phyloP scores from a whole-genome alignment of 768 basidiomycete genomes.

The Suillus subaureus region DNA sequence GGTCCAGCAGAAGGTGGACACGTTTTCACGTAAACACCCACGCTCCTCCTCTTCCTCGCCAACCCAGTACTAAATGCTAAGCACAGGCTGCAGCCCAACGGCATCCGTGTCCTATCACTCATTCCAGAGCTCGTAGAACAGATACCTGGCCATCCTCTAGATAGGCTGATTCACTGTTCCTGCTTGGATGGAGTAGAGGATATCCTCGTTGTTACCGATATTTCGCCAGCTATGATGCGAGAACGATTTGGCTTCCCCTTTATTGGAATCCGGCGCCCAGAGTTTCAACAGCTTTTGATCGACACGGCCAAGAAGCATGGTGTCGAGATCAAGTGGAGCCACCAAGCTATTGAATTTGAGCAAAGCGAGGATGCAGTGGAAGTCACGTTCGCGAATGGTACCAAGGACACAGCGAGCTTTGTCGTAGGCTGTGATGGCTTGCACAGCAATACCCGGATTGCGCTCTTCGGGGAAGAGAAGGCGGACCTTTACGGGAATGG shows the following conservation, averaged over 20 bases:
- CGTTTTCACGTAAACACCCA: slow-evolving; percentile 31
- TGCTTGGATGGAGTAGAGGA: slow-evolving; percentile 28
- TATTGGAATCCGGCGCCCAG: slow-evolving; percentile 34
- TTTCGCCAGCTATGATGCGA: slow-evolving; percentile 21
- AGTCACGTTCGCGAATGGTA: slow-evolving; percentile 39
- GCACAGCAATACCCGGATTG: slow-evolving; percentile 41
- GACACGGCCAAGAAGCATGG: slow-evolving; percentile 34
- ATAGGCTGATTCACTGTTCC: slow-evolving; percentile 18
- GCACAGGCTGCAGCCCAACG: slow-evolving; percentile 32
- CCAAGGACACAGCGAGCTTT: slow-evolving; percentile 37
- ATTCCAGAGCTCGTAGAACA: slow-evolving; percentile 29
- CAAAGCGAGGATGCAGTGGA: slow-evolving; percentile 30
- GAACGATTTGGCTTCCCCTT: slow-evolving; percentile 27
- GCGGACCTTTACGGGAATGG: slow-evolving; percentile 40
- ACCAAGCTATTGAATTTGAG: slow-evolving; percentile 34
- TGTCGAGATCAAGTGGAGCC: slow-evolving; percentile 36
- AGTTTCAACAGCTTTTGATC: slow-evolving; percentile 33
- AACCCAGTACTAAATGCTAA: background rate
- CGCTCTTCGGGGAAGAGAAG: slow-evolving; percentile 40
- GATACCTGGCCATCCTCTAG: slow-evolving; percentile 24
- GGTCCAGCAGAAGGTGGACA: slow-evolving; percentile 27
- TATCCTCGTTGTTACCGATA: slow-evolving; percentile 28
- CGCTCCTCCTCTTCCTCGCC: background rate
- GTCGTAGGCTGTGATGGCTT: slow-evolving; percentile 49
- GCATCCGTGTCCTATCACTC: slow-evolving; percentile 27